Percentiles rank a stretch among this genome's conserved stretches.
phyloP scores from a whole-genome alignment of 176 grass and related monocot species.

The Areca catechu region DNA sequence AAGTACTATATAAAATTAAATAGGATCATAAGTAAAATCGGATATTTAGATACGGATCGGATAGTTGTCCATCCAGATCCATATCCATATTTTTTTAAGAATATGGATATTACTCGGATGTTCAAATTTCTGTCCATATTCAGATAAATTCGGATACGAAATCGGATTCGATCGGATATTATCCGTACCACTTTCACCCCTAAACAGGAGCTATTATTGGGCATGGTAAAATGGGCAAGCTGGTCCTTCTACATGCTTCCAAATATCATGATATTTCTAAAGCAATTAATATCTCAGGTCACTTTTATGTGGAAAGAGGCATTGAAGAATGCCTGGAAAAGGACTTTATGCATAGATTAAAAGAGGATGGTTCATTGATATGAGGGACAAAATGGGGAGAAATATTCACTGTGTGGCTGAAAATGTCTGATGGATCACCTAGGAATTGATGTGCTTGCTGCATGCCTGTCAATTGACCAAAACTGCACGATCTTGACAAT shows the following conservation, averaged over 20 bases:
- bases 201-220: conserved; percentile 48
- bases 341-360: conserved; percentile 63
- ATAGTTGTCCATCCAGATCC: no score
- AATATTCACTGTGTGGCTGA: conserved; percentile 46
- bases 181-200: no score
- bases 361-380: conserved; percentile 49
- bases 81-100: no score
- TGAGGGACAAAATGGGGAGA: conserved; percentile 38
- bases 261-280: conserved; percentile 40
- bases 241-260: conserved; percentile 67
- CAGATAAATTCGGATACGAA: no score
- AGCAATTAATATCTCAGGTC: conserved; percentile 59
- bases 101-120: no score
- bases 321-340: conserved; percentile 47
- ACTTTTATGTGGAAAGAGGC: conserved; percentile 58
- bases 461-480: conserved; percentile 44
- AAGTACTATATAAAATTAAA: no score
- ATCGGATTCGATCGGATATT: no score
- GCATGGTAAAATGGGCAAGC: conserved; percentile 68
- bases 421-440: conserved; percentile 72
- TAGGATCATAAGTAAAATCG: no score
- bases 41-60: no score
- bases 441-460: conserved; percentile 51
- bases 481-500: conserved; percentile 68
- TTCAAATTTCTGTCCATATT: no score